A percentile compares a stretch with the other conserved stretches of the same genome.
Evolutionary conservation across 2,329 filamentous ascomycete genomes (phyloP).

Genomic region (Epichloe baconii): DNA sequence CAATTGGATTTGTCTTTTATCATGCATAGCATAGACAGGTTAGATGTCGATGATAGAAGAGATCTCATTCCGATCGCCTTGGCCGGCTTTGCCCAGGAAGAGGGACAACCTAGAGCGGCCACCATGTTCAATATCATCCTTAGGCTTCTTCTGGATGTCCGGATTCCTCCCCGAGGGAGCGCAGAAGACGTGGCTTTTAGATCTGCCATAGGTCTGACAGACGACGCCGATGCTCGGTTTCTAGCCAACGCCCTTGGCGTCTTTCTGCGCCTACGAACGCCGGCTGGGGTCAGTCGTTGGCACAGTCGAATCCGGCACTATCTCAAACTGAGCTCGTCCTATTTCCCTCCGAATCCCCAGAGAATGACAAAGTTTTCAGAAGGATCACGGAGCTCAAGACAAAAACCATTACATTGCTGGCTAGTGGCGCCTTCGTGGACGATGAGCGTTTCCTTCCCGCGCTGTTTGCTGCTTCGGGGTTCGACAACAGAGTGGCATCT

Average conservation of each 20-base stretch:
- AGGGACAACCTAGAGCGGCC: conserved; percentile 23
- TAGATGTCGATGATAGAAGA: conserved; percentile 47
- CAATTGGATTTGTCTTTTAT: conserved; percentile 85
- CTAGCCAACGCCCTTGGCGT: conserved; percentile 65
- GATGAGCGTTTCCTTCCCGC: conserved; percentile 73
- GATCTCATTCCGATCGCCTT: conserved; percentile 51
- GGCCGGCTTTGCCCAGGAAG: conserved; percentile 18
- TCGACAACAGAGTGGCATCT: conserved; percentile 69
- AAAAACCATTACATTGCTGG: conserved; percentile 56
- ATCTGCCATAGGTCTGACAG: conserved; percentile 49
- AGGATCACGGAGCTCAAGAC: conserved; percentile 33
- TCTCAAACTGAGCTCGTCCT: conserved; percentile 17
- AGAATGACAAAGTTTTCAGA: conserved; percentile 45
- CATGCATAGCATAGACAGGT: conserved; percentile 56
- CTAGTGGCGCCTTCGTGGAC: conserved; percentile 76
- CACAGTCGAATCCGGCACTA: conserved; percentile 20
- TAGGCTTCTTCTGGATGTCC: conserved; percentile 57
- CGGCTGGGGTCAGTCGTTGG: conserved; percentile 19
- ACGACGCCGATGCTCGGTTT: conserved; percentile 56
- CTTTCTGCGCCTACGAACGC: conserved; percentile 40
- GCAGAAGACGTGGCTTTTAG: conserved; percentile 64
- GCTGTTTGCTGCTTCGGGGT: conserved; percentile 69
- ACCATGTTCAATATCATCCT: conserved; percentile 75
- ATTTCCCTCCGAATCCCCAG: conserved; percentile 28
- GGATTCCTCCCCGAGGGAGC: conserved; percentile 62